Evolutionary conservation across 2,329 filamentous ascomycete species (phyloP).

Genomic region (Neurospora sp.): DNA sequence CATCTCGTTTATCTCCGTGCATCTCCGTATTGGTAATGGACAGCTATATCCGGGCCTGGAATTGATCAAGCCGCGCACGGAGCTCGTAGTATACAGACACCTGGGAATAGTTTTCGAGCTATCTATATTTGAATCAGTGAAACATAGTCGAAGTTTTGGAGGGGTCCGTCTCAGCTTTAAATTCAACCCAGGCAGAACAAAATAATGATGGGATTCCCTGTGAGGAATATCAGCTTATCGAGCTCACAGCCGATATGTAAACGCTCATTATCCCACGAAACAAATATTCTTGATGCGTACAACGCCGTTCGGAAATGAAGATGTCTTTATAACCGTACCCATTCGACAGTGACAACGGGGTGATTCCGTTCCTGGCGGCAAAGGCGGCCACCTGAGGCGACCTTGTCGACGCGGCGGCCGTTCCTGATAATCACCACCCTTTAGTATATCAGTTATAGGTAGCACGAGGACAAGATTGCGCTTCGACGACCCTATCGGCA

Average conservation of each 20-base stretch:
- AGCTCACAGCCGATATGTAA: not conserved
- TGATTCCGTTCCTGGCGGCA: not conserved
- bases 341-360: not conserved
- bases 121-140: not conserved
- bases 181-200: not conserved
- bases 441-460: not conserved
- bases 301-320: not conserved
- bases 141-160: not conserved
- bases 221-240: not conserved
- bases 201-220: not conserved
- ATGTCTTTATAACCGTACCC: not conserved
- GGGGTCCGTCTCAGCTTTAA: not conserved
- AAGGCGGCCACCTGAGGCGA: not conserved
- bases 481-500: not conserved
- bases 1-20: not conserved
- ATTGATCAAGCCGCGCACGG: not conserved
- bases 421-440: not conserved
- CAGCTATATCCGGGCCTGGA: not conserved
- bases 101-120: not conserved
- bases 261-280: not conserved
- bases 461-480: not conserved
- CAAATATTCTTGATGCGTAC: not conserved
- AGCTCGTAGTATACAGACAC: not conserved
- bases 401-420: not conserved
- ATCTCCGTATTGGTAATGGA: not conserved